Evolutionary conservation across 108 stramenopile genomes (phyloP), one percentile per base, ranked within the genome.

Genomic region (Cyclotella atomus): DNA sequence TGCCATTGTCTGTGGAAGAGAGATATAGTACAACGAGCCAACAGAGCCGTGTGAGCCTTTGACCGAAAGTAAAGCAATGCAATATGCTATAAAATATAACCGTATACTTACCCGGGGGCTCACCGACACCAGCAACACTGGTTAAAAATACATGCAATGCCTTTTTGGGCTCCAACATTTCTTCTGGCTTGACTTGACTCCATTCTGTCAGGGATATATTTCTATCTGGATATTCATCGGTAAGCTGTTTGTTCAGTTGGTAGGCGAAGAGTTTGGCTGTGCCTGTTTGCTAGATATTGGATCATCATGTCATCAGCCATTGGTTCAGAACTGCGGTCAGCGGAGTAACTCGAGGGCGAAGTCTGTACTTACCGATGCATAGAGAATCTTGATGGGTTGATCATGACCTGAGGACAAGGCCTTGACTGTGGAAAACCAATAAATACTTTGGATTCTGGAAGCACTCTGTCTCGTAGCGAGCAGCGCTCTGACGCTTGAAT

Each of bases 241-340:
- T 47, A 19, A 92, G 69, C 15, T 91, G 88, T 4, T 88, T 81
- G 29, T 83, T 80, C 25, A 97, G 77, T 49, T 83, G 87, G 47
- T 83, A 75, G 21, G 96, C 91, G 81, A 97, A 97, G 27, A 96
- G 77, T 72, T 98, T 91, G 0, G 97, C 95, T 0, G 97, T 98
- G 10, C 97, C 97, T 24, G 95, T 95, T 75, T 97, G 96, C 68
- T 70, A 16, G 6, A 21, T 41, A 15, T 45, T 29, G 63, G 15
- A 47, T 32, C 14, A 30, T 59, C 8, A 41, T 41, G 14, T 5
- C 15, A 20, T 21, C 12, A 38, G 2, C 4, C 5, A 35, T n/a
- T n/a, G n/a, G n/a, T n/a, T n/a, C n/a, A n/a, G n/a, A n/a, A n/a
- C n/a, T n/a, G n/a, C n/a, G n/a, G n/a, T n/a, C n/a, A n/a, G n/a